phyloP scores from a whole-genome alignment of 441 rosid genomes.

The Corymbia citriodora region DNA sequence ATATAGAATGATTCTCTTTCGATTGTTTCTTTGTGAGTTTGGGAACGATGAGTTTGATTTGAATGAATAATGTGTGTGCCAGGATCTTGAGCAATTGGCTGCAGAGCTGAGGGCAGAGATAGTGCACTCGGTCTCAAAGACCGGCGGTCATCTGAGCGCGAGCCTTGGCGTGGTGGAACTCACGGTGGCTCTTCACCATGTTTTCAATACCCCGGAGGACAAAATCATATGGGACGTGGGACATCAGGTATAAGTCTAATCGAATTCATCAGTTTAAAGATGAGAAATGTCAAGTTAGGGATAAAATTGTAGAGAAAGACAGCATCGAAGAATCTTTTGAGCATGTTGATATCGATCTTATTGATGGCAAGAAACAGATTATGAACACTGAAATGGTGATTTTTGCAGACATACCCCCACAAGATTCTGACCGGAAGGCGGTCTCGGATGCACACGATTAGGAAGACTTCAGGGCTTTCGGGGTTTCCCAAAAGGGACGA shows the following conservation, averaged over 20 bases:
- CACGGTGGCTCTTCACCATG: slow-evolving; percentile 57
- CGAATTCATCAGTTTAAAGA: not conserved
- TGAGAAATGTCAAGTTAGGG: not conserved
- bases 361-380: not conserved
- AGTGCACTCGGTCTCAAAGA: slow-evolving; percentile 44
- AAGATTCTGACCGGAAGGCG: slow-evolving; percentile 79
- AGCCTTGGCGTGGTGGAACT: slow-evolving; percentile 71
- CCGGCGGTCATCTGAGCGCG: slow-evolving; percentile 71
- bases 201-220: slow-evolving; percentile 61
- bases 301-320: not conserved
- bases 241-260: slow-evolving; percentile 46
- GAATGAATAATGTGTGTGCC: not conserved
- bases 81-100: slow-evolving; percentile 75
- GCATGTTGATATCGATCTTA: not conserved
- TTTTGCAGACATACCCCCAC: slow-evolving; percentile 60
- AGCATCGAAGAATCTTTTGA: not conserved
- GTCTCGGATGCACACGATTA: slow-evolving; percentile 60
- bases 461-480: slow-evolving; percentile 68
- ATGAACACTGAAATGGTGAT: not conserved
- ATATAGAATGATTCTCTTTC: not conserved
- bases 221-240: slow-evolving; percentile 80
- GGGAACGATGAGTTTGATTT: not conserved
- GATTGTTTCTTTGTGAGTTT: not conserved
- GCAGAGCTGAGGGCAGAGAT: slow-evolving; percentile 67
- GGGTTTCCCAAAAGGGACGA: slow-evolving; percentile 82